Evolutionary conservation across 1,139 yeast species (phyloP).

Genomic region (Yamadazyma diospyri): DNA sequence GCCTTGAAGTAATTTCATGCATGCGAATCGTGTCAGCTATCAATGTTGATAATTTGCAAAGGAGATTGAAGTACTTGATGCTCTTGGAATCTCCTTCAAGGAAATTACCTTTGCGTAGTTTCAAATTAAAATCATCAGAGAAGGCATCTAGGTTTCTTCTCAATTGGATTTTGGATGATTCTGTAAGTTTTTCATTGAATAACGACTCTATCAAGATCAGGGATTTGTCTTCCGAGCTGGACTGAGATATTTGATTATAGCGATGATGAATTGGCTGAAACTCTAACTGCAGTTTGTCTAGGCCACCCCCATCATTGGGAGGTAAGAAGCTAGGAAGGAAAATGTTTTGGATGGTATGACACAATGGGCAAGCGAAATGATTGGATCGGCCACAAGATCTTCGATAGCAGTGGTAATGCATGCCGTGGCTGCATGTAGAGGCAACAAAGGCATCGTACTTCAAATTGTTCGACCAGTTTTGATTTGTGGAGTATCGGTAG

Average conservation of each 20-base stretch:
- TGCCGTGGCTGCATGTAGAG: slow-evolving; percentile 67
- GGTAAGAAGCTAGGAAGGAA: slow-evolving; percentile 42
- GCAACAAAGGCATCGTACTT: slow-evolving; percentile 31
- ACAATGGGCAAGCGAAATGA: slow-evolving; percentile 58
- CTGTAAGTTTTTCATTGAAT: slow-evolving; percentile 11
- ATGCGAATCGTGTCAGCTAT: slow-evolving; percentile 57
- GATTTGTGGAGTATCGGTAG: slow-evolving; percentile 15
- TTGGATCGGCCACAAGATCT: slow-evolving; percentile 24
- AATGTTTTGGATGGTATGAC: slow-evolving; percentile 49
- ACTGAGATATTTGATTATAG: slow-evolving; percentile 19
- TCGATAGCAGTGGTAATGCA: slow-evolving; percentile 56
- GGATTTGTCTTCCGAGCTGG: slow-evolving; percentile 15
- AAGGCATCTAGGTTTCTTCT: slow-evolving; percentile 12
- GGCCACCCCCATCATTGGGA: slow-evolving; percentile 18
- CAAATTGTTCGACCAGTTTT: slow-evolving; percentile 10
- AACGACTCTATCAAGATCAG: slow-evolving; percentile 6
- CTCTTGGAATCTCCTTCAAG: slow-evolving; percentile 14
- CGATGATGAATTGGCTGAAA: slow-evolving; percentile 14
- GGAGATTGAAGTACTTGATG: slow-evolving; percentile 19
- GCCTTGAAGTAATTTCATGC: slow-evolving; percentile 53
- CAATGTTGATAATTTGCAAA: slow-evolving; percentile 24
- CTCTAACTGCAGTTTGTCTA: slow-evolving; percentile 12
- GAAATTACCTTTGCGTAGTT: slow-evolving; percentile 11
- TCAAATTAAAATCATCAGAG: slow-evolving; percentile 12
- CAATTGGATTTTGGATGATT: slow-evolving; percentile 9